Conservation (phyloP, 2,329 filamentous ascomycete genomes). For the Hymenoscyphus fraxineus region DNA sequence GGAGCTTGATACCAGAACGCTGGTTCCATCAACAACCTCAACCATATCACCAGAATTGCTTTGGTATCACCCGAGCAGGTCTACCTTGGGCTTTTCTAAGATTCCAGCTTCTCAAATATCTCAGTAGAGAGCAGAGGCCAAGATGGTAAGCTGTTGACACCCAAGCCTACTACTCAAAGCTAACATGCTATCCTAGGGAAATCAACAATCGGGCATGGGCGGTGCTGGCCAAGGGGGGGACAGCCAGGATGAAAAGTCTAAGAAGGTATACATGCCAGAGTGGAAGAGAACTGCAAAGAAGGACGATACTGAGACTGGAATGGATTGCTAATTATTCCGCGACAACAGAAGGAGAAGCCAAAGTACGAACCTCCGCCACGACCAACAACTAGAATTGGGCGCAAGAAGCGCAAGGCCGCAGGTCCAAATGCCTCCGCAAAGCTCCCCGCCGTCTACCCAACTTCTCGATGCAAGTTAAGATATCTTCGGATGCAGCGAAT, state of each 20-base stretch:
- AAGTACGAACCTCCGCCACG: slow-evolving; percentile 99
- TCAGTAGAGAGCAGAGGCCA: slow-evolving; percentile 18
- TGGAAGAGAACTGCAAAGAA: not conserved
- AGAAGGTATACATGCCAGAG: slow-evolving; percentile 64
- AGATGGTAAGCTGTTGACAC: slow-evolving; percentile 31
- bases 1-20: slow-evolving; percentile 24
- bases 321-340: slow-evolving; percentile 20
- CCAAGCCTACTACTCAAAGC: slow-evolving; percentile 18
- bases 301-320: not conserved
- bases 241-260: slow-evolving; percentile 81
- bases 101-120: not conserved
- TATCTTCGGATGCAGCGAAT: slow-evolving; percentile 98
- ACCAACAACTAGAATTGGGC: slow-evolving; percentile 92
- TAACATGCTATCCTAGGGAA: slow-evolving; percentile 33
- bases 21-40: slow-evolving; percentile 24
- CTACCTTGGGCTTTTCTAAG: not conserved
- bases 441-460: slow-evolving; percentile 89
- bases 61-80: slow-evolving; percentile 8
- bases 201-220: slow-evolving; percentile 41
- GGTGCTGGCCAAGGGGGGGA: slow-evolving; percentile 60
- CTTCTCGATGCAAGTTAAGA: slow-evolving; percentile 93
- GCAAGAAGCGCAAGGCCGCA: slow-evolving; percentile 96
- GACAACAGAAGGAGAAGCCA: slow-evolving; percentile 89
- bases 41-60: slow-evolving; percentile 18
- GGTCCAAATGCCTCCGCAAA: slow-evolving; percentile 94